Percentiles rank a stretch among this genome's conserved stretches.
Evolutionary conservation across 805 yeast genomes (phyloP).

Genomic region (Starmerella apis): DNA sequence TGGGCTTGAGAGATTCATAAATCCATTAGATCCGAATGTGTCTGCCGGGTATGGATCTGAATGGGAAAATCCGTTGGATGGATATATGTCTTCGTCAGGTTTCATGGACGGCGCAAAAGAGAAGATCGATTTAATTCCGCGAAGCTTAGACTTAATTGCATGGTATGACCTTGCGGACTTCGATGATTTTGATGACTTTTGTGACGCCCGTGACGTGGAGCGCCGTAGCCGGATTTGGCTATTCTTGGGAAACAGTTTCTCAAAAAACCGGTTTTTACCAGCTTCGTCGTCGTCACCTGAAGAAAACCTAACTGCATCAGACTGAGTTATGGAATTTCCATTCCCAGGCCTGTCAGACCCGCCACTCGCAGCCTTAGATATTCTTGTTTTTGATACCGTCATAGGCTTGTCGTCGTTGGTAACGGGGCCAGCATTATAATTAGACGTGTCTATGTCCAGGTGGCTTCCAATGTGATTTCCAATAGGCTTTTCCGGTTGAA

Average conservation of each 20-base stretch:
- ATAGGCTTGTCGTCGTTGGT: background rate
- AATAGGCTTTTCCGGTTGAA: conserved; percentile 14
- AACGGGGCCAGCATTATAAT: conserved; percentile 4
- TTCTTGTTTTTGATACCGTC: background rate
- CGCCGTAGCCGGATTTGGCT: conserved; percentile 14
- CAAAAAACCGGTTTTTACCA: conserved; percentile 13
- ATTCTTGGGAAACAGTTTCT: conserved; percentile 22
- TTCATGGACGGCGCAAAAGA: conserved; percentile 12
- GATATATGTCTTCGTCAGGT: conserved; percentile 19
- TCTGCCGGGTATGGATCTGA: background rate
- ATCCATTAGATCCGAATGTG: background rate
- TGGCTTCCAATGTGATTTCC: conserved; percentile 21
- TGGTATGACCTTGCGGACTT: conserved; percentile 1
- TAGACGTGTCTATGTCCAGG: conserved; percentile 10
- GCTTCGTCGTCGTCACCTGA: conserved; percentile 4
- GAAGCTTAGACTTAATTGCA: conserved; percentile 10
- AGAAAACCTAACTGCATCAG: conserved; percentile 8
- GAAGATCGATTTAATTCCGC: conserved; percentile 17
- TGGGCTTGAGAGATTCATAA: background rate
- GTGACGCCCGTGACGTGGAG: conserved; percentile 14
- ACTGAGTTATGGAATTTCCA: background rate
- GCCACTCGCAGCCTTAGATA: background rate
- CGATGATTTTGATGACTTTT: conserved; percentile 5
- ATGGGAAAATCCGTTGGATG: conserved; percentile 11
- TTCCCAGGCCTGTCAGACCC: background rate